Base-by-base conservation (phyloP, 305 asterid species). In the Fraxinus sp. region DNA sequence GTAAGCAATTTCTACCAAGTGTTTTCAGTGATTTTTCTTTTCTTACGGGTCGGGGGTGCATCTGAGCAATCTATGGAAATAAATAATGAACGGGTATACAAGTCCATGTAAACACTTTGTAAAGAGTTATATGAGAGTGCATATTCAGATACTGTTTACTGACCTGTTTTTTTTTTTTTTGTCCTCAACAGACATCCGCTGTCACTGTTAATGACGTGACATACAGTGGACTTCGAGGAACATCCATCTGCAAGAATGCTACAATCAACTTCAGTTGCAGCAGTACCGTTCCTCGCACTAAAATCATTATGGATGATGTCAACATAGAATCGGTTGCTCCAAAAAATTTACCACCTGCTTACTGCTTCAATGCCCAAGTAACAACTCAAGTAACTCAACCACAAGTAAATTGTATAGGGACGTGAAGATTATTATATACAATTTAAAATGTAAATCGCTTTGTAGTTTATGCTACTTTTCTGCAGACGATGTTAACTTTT, bases 231-330 rank as follows among this genome's bases (percentile, higher is more conserved):
- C 79, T 90, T 37, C 82, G 32, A 1, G 93, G 91, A 39, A 88
- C 91, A 78, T 79, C 89, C 6, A 75, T 24, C 24, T 36, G 80
- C 72, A 86, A 85, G 75, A 79, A 86, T 3, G 83, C 87, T 3
- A 80, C 87, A 0, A 86, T 88, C 43, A 84, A 82, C 84, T 82
- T 90, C 18, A 85, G 68, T 62, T 90, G 93, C 86, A 90, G 91
- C 85, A n/a, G 75, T 33, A 85, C 80, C 0, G 84, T 83, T n/a
- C 88, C 90, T 33, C 86, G 93, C 81, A 86, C 87, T 10, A 82
- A 86, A 74, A 89, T 90, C 64, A 11, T 76, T 46, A 43, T 89
- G 55, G 77, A 87, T 0, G 84, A 89, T 79, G 83, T 89, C 37
- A 71, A 90, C 83, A 89, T 90, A 75, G 35, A 46, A 75, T 75